Evolutionary conservation across 495 filamentous ascomycete genomes (phyloP), one percentile per base, ranked within the genome.

Genomic region (Tirmania nivea): DNA sequence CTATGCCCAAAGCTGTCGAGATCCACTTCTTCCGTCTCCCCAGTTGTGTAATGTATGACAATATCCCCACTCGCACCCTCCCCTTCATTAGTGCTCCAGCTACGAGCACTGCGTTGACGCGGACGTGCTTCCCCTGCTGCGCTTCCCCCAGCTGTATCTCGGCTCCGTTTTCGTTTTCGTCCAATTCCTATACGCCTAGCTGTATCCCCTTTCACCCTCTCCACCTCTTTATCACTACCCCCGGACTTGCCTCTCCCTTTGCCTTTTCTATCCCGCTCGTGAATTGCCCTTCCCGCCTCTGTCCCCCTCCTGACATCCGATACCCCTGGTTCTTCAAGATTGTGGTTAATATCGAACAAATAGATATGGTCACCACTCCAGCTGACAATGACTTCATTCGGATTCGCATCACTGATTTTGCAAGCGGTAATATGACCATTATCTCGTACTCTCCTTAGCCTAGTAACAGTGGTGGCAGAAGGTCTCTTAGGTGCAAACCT

Each of bases 311-410:
- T 45, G 1, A 19, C 39, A 3, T 8, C 39, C 39, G 39, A 8
- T 14, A 8, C 12, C 14, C 8, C 66, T 10, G 57, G 63, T 34
- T 75, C 74, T 67, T 80, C 77, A 1, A 77, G 73, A 60, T 72
- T 78, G n/a, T 70, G 69, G 35, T 80, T 66, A 14, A 86, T 66
- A 61, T 85, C 78, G 56, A 86, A 86, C 60, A 77, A 78, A 64
- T 86, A 85, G 56, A 85, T 79, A 52, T 77, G 74, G 55, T 84
- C 78, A 12, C 80, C 81, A 36, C 79, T 83, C 81, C 82, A 86
- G 59, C 80, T 84, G 25, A 76, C 81, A 5, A 86, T 68, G 60
- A 86, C 72, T 55, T 86, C 80, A 54, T 84, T 78, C 3, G 81
- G 81, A 53, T 83, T 76, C 10, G 77, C 78, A 67, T 86, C 80